These are phyloP conservation scores for Striga hermonthica DNA, from an alignment of 305 asterid genomes.

Conservation along the genomic window DNA sequence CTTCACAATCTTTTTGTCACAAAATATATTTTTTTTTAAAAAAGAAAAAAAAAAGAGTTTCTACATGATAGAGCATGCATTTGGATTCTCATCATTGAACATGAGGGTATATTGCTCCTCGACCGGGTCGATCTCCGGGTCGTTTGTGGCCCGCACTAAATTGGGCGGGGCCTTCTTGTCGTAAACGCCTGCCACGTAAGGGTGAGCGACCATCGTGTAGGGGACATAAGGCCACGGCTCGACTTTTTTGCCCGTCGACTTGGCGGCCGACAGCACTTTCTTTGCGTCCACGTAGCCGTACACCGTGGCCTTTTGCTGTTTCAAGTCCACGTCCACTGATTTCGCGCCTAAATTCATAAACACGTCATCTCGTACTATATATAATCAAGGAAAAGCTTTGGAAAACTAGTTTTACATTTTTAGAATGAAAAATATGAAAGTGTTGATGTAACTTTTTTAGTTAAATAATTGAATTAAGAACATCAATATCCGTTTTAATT, in stretches of 20 bases:
- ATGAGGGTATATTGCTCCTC: constrained; percentile 46
- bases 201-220: constrained; percentile 59
- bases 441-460: too few relatives aligned
- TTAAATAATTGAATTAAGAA: too few relatives aligned
- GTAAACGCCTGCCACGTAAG: constrained; percentile 70
- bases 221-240: constrained; percentile 81
- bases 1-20: too few relatives aligned
- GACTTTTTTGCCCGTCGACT: constrained; percentile 53
- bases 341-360: constrained; percentile 48
- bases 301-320: constrained; percentile 67
- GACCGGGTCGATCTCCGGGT: constrained; percentile 44
- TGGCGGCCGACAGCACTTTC: constrained; percentile 46
- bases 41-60: too few relatives aligned
- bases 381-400: too few relatives aligned
- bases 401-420: too few relatives aligned
- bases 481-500: too few relatives aligned
- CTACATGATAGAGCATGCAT: constrained; percentile 48
- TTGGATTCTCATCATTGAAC: constrained; percentile 50
- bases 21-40: too few relatives aligned
- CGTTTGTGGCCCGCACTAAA: constrained; percentile 38
- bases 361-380: too few relatives aligned
- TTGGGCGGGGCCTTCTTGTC: constrained; percentile 78
- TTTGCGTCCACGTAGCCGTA: constrained; percentile 60
- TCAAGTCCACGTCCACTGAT: constrained; percentile 56
- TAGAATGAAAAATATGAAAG: neutral